Conservation (phyloP, 2,329 filamentous ascomycete species). For the Eurotiales sp. region DNA sequence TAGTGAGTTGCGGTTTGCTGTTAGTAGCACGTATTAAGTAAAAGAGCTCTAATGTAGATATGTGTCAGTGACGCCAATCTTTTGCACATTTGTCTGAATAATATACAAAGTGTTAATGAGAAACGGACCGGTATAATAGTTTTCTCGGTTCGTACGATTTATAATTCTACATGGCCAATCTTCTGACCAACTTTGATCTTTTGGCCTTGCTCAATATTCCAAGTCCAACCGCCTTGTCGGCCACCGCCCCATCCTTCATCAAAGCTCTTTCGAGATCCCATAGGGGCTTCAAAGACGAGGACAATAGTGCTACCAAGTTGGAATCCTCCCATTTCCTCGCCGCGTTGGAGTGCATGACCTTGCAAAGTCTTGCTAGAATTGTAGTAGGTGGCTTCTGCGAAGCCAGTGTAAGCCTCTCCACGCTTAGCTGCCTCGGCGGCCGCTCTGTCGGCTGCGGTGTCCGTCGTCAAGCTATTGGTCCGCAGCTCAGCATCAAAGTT, state of each 20-base stretch:
- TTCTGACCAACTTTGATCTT: constrained; percentile 85
- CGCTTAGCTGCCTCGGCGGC: constrained; percentile 72
- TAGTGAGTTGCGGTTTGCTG: no score
- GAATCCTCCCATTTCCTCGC: constrained; percentile 98
- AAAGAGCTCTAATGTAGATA: no score
- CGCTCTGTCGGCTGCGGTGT: constrained; percentile 83
- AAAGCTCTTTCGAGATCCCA: constrained; percentile 53
- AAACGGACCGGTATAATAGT: not conserved
- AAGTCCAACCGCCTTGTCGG: constrained; percentile 69
- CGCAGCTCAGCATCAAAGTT: constrained; percentile 95
- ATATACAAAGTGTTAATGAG: not conserved
- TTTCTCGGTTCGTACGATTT: not conserved
- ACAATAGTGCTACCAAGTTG: constrained; percentile 93
- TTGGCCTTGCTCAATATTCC: constrained; percentile 83
- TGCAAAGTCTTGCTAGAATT: constrained; percentile 71
- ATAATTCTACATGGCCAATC: constrained; percentile 64
- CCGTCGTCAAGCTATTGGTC: constrained; percentile 86
- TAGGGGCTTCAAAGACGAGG: constrained; percentile 90
- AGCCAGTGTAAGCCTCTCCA: constrained; percentile 84
- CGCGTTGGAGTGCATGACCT: constrained; percentile 77
- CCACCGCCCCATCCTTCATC: constrained; percentile 59
- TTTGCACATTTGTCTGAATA: not conserved
- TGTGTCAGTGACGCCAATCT: no score
- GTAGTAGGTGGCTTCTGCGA: constrained; percentile 84
- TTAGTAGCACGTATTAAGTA: no score